Base-by-base conservation (phyloP, 768 basidiomycete species). In the Amanita brunnescens region DNA sequence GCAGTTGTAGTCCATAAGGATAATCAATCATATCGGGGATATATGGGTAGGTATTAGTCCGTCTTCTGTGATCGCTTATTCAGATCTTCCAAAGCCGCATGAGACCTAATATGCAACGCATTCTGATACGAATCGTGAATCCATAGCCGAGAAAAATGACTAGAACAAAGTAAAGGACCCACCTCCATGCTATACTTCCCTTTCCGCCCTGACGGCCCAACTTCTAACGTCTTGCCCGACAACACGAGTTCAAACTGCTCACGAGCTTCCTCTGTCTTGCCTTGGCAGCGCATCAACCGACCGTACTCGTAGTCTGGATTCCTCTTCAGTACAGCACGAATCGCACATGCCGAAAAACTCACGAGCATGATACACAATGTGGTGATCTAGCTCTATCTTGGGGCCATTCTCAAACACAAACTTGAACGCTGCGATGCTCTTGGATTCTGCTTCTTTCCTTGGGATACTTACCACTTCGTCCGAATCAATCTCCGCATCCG, bases 351-450 rank as follows among this genome's bases (percentile, higher is more conserved):
- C 32, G 16, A 21, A 26, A 20, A 10, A 80, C 88, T 57, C 59
- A 91, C 90, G 92, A 8, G 91, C 77, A 59, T 86, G 81, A 65
- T 93, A 97, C 7, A 94, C 81, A 42, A 97, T 62, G 61, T 90
- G 84, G 62, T 98, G 94, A 60, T 98, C 95, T 37, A 89, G 70
- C 67, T 86, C 80, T 41, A 89, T 83, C 66, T 79, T 79, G 1
- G 76, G 72, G 0, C 86, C 89, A 54, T 90, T 64, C 52, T 75
- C 68, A 38, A 96, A 78, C 10, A 93, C 85, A 0, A 73, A 73
- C 56, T 78, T 67, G 61, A 91, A 83, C 5, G 85, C 80, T 13
- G 63, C 70, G 55, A 71, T 67, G 0, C 90, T 77, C 10, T 67
- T 72, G 9, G 58, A 62, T 40, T 70, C 79, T 0, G 86, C 82